A percentile compares a stretch with the other conserved stretches of the same genome.
Conservation (phyloP, 805 yeast genomes). For the Nakazawaea peltata region DNA sequence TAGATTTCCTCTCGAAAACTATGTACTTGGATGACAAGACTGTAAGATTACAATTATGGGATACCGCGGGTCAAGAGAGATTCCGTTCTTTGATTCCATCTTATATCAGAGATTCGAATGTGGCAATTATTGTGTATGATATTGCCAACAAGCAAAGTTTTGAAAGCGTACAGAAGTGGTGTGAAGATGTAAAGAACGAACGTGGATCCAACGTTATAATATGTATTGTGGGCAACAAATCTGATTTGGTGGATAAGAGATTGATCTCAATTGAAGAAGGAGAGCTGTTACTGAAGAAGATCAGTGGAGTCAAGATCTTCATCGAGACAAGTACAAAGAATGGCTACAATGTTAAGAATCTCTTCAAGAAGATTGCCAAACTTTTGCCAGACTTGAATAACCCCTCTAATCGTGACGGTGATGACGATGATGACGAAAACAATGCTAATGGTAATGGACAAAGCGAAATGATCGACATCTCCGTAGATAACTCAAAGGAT, state of each 20-base stretch:
- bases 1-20: slow-evolving; percentile 86
- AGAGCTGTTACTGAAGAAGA: slow-evolving; percentile 59
- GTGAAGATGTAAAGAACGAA: slow-evolving; percentile 89
- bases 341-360: slow-evolving; percentile 84
- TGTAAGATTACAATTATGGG: slow-evolving; percentile 93
- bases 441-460: not conserved
- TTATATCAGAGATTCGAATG: slow-evolving; percentile 91
- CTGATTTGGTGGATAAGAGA: slow-evolving; percentile 72
- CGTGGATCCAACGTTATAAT: slow-evolving; percentile 85
- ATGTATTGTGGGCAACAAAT: slow-evolving; percentile 88
- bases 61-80: slow-evolving; percentile 95
- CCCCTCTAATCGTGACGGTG: slow-evolving; percentile 40
- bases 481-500: slow-evolving; percentile 16
- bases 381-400: slow-evolving; percentile 71
- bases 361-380: slow-evolving; percentile 87
- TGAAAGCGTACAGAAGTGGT: slow-evolving; percentile 82
- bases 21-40: slow-evolving; percentile 96
- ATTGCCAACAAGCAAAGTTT: slow-evolving; percentile 82
- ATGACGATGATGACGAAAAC: slow-evolving; percentile 5
- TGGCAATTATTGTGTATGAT: slow-evolving; percentile 95
- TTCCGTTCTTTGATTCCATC: slow-evolving; percentile 93
- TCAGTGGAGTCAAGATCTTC: slow-evolving; percentile 64
- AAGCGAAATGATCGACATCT: slow-evolving; percentile 11
- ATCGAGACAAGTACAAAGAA: slow-evolving; percentile 94
- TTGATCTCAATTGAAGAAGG: slow-evolving; percentile 83